These are phyloP conservation scores for Penicillium sclerotiorum DNA, from an alignment of 2,329 filamentous ascomycete genomes.

Conservation along the genomic window DNA sequence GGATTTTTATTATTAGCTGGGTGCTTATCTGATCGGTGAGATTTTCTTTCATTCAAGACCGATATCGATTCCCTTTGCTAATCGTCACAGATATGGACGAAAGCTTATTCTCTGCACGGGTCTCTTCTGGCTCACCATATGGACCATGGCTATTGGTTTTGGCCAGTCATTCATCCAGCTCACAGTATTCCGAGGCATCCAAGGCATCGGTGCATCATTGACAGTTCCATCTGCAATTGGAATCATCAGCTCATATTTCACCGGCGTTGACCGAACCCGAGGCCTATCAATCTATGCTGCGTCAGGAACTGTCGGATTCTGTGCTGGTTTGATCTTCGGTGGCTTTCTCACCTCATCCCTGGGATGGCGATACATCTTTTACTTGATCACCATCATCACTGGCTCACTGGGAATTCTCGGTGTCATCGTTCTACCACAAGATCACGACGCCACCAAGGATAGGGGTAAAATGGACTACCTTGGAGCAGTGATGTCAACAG, in stretches of 20 bases:
- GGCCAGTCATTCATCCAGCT: conserved; percentile 45
- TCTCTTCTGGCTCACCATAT: conserved; percentile 38
- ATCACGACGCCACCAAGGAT: conserved; percentile 34
- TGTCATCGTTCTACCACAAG: conserved; percentile 41
- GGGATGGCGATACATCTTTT: conserved; percentile 46
- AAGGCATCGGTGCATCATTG: conserved; percentile 52
- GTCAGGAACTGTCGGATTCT: conserved; percentile 45
- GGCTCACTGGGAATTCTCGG: conserved; percentile 34
- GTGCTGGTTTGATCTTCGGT: conserved; percentile 44
- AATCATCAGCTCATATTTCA: conserved; percentile 49
- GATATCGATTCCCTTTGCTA: not conserved
- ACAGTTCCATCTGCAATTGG: conserved; percentile 52
- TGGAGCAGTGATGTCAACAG: conserved; percentile 47
- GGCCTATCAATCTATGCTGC: conserved; percentile 45
- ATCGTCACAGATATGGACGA: conserved; percentile 34
- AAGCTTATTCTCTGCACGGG: conserved; percentile 44
- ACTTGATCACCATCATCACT: conserved; percentile 39
- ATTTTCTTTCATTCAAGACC: too few relatives aligned
- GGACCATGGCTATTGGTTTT: conserved; percentile 43
- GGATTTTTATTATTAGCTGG: conserved; percentile 23
- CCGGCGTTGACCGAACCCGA: conserved; percentile 40
- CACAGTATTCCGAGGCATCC: conserved; percentile 46
- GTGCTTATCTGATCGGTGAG: conserved; percentile 20
- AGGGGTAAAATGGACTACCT: conserved; percentile 46
- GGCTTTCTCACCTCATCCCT: conserved; percentile 44